phyloP scores from a whole-genome alignment of 495 filamentous ascomycete genomes.

The Pyrenopolyporus hunteri region DNA sequence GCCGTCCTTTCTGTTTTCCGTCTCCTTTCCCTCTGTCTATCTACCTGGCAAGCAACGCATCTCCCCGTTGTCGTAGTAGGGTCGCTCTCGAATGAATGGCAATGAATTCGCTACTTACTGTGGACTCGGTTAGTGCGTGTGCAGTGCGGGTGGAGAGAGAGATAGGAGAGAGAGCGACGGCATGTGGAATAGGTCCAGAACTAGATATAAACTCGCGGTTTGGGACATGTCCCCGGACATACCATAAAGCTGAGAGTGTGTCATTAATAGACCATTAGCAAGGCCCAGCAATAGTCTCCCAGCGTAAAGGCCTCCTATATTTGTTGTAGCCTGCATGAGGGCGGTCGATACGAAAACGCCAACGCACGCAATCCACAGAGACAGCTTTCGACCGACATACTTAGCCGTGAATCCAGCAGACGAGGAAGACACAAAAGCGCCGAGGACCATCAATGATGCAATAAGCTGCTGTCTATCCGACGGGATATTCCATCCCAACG shows the following conservation, averaged over 20 bases:
- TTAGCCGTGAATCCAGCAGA: slow-evolving; percentile 58
- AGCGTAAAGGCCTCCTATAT: slow-evolving; percentile 60
- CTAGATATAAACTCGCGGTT: background rate
- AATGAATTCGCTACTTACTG: slow-evolving; percentile 14
- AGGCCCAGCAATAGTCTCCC: slow-evolving; percentile 63
- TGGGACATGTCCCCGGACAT: background rate
- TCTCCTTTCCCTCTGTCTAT: background rate
- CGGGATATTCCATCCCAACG: slow-evolving; percentile 61
- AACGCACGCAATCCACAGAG: slow-evolving; percentile 57
- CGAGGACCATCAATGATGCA: slow-evolving; percentile 65
- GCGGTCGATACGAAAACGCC: slow-evolving; percentile 57
- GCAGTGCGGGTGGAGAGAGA: background rate
- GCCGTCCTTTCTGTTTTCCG: background rate
- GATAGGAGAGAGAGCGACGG: background rate
- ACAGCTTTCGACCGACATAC: slow-evolving; percentile 54
- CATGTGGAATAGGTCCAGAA: background rate
- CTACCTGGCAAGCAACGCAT: no score
- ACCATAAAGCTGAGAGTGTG: slow-evolving; percentile 64
- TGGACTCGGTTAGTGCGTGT: background rate
- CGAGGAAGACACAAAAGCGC: slow-evolving; percentile 63
- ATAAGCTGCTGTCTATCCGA: slow-evolving; percentile 61
- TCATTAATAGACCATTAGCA: slow-evolving; percentile 64
- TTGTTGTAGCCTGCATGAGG: slow-evolving; percentile 63
- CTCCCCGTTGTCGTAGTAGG: background rate
- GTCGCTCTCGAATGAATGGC: background rate